Percentiles rank a stretch among this genome's conserved stretches.
phyloP scores from a whole-genome alignment of 2,329 filamentous ascomycete species.

The Blastomyces percursus region DNA sequence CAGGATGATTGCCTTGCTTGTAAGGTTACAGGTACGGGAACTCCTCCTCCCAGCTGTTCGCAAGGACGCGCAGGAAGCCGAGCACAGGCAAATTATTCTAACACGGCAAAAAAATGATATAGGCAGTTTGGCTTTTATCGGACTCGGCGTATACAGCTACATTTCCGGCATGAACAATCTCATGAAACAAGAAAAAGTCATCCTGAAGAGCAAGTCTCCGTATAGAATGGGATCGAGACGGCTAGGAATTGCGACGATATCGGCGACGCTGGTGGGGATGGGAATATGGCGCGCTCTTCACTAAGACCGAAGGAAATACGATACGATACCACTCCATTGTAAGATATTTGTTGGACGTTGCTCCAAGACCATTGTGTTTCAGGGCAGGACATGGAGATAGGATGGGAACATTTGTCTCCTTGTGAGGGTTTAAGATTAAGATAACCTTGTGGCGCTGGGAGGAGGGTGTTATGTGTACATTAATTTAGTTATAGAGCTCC shows the following conservation, averaged over 20 bases:
- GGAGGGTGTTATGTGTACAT: background rate
- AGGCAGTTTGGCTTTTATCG: constrained; percentile 57
- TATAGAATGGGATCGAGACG: constrained; percentile 63
- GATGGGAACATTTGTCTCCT: background rate
- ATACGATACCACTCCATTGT: background rate
- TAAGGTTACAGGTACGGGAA: constrained; percentile 54
- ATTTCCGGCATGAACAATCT: constrained; percentile 63
- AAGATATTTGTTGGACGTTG: background rate
- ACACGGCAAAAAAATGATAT: background rate
- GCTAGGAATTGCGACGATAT: constrained; percentile 56
- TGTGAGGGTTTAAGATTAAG: too few relatives aligned
- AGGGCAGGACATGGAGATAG: background rate
- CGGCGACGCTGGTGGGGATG: constrained; percentile 56
- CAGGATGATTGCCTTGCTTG: constrained; percentile 59
- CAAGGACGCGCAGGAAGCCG: background rate
- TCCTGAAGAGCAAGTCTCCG: constrained; percentile 57
- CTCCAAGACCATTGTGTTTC: background rate
- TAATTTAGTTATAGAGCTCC: background rate
- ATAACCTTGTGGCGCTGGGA: background rate
- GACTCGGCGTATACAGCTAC: constrained; percentile 67
- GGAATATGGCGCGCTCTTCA: constrained; percentile 54
- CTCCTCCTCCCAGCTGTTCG: background rate
- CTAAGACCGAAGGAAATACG: background rate
- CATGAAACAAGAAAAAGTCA: constrained; percentile 48
- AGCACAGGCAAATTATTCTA: background rate